phyloP scores from a whole-genome alignment of 2,329 filamentous ascomycete species.

The Neopestalotiopsis sp. region DNA sequence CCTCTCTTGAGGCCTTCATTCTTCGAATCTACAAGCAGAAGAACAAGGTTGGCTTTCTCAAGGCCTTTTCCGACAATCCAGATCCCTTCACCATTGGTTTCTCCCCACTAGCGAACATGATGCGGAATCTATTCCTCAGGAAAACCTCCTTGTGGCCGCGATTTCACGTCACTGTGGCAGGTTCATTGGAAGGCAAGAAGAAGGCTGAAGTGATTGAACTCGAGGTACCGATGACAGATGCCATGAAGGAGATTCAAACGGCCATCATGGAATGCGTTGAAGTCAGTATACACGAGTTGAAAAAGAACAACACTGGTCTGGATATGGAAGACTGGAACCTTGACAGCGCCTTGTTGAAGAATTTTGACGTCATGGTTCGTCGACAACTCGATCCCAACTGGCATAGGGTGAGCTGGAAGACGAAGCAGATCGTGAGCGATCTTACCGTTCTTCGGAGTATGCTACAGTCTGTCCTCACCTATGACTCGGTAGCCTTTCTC shows the following conservation, averaged over 20 bases:
- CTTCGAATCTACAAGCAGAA: constrained; percentile 90
- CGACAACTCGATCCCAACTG: constrained; percentile 94
- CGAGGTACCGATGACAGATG: constrained; percentile 93
- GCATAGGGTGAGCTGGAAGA: constrained; percentile 96
- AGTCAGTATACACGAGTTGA: constrained; percentile 89
- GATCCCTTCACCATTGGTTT: constrained; percentile 91
- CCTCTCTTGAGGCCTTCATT: constrained; percentile 93
- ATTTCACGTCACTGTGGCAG: constrained; percentile 89
- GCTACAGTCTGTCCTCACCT: constrained; percentile 80
- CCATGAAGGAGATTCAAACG: constrained; percentile 92
- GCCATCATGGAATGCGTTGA: constrained; percentile 96
- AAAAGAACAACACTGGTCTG: constrained; percentile 85
- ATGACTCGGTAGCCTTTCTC: constrained; percentile 89
- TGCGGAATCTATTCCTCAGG: constrained; percentile 88
- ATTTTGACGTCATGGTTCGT: constrained; percentile 87
- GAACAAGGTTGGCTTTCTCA: constrained; percentile 92
- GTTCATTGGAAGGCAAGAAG: constrained; percentile 86
- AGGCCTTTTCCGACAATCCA: constrained; percentile 93
- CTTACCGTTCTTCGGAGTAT: constrained; percentile 82
- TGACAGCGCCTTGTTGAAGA: constrained; percentile 89
- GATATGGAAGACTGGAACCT: constrained; percentile 98
- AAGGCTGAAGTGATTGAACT: constrained; percentile 97
- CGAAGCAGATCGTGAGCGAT: constrained; percentile 91
- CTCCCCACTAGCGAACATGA: constrained; percentile 84
- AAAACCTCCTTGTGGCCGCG: constrained; percentile 91